Base-by-base conservation (phyloP, 257 asterid genomes). In the Vinca minor region DNA sequence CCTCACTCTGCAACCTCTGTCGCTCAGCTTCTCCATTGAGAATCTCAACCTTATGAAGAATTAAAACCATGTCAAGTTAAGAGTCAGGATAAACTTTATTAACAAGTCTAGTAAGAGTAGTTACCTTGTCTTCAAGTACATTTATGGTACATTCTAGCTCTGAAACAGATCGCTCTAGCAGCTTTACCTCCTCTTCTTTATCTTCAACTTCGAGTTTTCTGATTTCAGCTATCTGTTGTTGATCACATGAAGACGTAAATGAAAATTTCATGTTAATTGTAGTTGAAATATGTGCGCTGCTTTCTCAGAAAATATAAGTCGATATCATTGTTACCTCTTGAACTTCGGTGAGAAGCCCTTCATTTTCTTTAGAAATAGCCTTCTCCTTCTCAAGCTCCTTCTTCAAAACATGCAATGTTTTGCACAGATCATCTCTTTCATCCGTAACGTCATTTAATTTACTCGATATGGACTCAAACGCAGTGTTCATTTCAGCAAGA, bases 1-100 rank as follows among this genome's bases (percentile, higher is more conserved):
- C 97, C 81, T 87, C 99, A 73, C 99, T 87, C 75, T 89, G 90
- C 74, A 87, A 74, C 26, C 84, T 72, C 63, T 93, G 99, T 75
- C 84, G 79, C 76, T 89, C 99, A 75, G 97, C 96, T 73, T 93
- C 99, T 76, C 82, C 96, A 76, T 81, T 81, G 78, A 93, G 86
- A 68, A 89, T 78, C 52, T 77, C 94, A 65, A 84, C 91, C 98
- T n/a, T n/a, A n/a, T n/a, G n/a, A n/a, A n/a, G n/a, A n/a, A n/a
- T n/a, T n/a, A n/a, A n/a, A n/a, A n/a, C n/a, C n/a, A n/a, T n/a
- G n/a, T n/a, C n/a, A n/a, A n/a, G n/a, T n/a, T n/a, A n/a, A n/a
- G n/a, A n/a, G n/a, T n/a, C n/a, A n/a, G n/a, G n/a, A n/a, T n/a
- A n/a, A n/a, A n/a, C n/a, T n/a, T n/a, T n/a, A n/a, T n/a, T n/a